Evolutionary conservation across 2,329 filamentous ascomycete species (phyloP), one percentile per base, ranked within the genome.

Genomic region (Geosmithia putterillii): DNA sequence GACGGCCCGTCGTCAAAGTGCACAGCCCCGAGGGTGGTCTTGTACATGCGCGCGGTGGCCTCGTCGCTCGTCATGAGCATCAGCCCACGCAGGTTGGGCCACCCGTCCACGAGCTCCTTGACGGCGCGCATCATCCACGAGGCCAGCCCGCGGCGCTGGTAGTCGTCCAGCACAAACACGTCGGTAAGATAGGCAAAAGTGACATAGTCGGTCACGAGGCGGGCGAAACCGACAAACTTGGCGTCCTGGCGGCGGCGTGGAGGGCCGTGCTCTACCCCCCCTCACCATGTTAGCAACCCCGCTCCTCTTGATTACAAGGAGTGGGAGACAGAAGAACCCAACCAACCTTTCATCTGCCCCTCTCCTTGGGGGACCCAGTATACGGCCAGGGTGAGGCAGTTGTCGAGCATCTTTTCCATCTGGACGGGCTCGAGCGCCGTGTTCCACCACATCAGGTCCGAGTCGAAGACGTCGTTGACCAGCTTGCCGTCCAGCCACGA

Each of bases 161-260:
- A 74, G 35, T 71, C 66, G 0, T 72, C 65, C 3, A 76, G 56
- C 19, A 86, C 65, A 56, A 81, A 86, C 18, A 85, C 76, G 52
- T 86, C 82, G 21, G 81, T 81, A 43, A 68, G 60, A 46, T 83
- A 87, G 28, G 73, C 79, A 51, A 85, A 76, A 0, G 81, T 82
- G 40, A 77, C 70, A 52, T 74, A 72, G 58, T 87, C 83, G 8
- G 82, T 87, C 42, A 86, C 64, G n/a, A 83, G 58, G 28, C 83
- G 62, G 40, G 62, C 59, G 44, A 68, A 58, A 44, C 65, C 65
- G 42, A 64, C 59, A 53, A 68, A 58, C 21, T 55, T 53, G 37
- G 60, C 54, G 12, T 53, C 49, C 19, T 57, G 52, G 25, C 60
- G 52, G 21, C 53, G 53, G 23, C 54, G 53, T 20, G 56, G 55